These are phyloP conservation scores for Schizophyllum amplum DNA, from an alignment of 1,284 basidiomycete species.

Conservation along the genomic window DNA sequence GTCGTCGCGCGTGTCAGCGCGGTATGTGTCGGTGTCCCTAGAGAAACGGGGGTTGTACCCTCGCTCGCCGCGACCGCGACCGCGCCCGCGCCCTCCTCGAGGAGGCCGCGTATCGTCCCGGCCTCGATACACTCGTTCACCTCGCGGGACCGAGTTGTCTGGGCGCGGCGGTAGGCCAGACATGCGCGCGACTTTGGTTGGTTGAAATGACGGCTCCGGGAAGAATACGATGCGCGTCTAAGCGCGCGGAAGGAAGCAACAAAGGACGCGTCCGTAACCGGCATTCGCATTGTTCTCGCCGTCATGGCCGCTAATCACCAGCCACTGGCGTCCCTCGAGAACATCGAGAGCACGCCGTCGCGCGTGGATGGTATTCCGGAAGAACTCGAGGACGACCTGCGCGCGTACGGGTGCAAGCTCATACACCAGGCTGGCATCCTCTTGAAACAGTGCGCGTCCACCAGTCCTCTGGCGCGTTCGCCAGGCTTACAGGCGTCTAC, in stretches of 20 bases:
- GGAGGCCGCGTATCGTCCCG: not conserved
- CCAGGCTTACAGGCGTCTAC: conserved; percentile 8
- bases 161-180: conserved; percentile 25
- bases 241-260: conserved; percentile 7
- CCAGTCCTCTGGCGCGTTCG: not conserved
- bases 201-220: not conserved
- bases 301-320: conserved; percentile 58
- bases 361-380: conserved; percentile 71
- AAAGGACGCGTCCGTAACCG: not conserved
- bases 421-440: conserved; percentile 93
- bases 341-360: conserved; percentile 78
- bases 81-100: not conserved
- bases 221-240: not conserved
- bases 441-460: conserved; percentile 65
- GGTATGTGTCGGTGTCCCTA: no score
- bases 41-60: not conserved
- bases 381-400: conserved; percentile 79
- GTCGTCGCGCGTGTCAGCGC: not conserved
- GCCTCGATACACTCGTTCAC: not conserved
- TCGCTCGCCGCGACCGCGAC: not conserved
- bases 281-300: not conserved
- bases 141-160: no score
- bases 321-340: conserved; percentile 76
- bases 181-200: conserved; percentile 14
- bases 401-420: conserved; percentile 84